phyloP scores from a whole-genome alignment of 2,329 filamentous ascomycete species.

The Gnomoniopsis sp. region DNA sequence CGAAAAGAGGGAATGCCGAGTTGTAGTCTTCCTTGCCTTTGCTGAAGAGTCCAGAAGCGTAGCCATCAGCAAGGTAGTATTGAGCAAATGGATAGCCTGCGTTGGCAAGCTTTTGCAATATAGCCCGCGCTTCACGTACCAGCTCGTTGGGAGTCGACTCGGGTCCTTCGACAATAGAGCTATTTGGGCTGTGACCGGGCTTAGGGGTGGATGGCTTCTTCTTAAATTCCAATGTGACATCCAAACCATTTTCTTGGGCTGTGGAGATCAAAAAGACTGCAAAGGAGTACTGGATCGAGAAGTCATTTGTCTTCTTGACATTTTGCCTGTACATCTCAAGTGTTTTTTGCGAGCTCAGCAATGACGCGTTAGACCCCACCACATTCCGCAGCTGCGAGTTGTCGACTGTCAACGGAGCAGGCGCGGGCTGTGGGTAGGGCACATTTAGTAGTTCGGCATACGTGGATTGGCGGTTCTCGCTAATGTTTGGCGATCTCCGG shows the following conservation, averaged over 20 bases:
- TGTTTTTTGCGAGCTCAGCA: slow-evolving; percentile 88
- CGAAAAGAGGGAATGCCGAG: slow-evolving; percentile 86
- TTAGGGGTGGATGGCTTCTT: slow-evolving; percentile 44
- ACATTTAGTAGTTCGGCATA: slow-evolving; percentile 61
- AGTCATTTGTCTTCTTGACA: slow-evolving; percentile 93
- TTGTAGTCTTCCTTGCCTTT: slow-evolving; percentile 92
- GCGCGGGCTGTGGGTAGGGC: slow-evolving; percentile 76
- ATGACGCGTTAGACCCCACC: slow-evolving; percentile 84
- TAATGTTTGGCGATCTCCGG: slow-evolving; percentile 40
- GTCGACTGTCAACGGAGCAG: slow-evolving; percentile 67
- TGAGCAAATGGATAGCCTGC: slow-evolving; percentile 94
- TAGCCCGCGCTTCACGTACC: slow-evolving; percentile 81
- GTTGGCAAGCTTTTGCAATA: slow-evolving; percentile 81
- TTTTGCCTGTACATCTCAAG: slow-evolving; percentile 97
- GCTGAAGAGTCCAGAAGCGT: slow-evolving; percentile 89
- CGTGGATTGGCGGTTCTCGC: slow-evolving; percentile 47
- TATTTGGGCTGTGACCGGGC: slow-evolving; percentile 42
- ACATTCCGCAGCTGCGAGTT: slow-evolving; percentile 76
- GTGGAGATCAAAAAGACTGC: slow-evolving; percentile 90
- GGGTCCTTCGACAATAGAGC: slow-evolving; percentile 42
- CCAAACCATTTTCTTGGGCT: slow-evolving; percentile 71
- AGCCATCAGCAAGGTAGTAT: slow-evolving; percentile 95
- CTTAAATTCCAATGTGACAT: slow-evolving; percentile 43
- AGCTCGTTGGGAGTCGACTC: slow-evolving; percentile 62
- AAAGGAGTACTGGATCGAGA: slow-evolving; percentile 91